Conservation (phyloP, 2,329 filamentous ascomycete species). For the Claviceps africana region DNA sequence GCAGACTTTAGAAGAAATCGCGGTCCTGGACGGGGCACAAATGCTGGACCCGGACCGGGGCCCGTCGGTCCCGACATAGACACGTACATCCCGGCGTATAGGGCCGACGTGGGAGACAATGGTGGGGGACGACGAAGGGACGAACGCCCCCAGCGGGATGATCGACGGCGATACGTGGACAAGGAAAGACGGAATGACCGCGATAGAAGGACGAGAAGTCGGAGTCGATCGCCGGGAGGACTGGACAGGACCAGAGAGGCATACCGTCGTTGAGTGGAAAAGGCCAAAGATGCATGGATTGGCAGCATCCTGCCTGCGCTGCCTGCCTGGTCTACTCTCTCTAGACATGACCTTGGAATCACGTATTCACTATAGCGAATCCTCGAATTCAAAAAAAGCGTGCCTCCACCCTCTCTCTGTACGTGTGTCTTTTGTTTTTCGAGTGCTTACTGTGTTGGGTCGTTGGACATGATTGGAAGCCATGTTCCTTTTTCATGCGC, state of each 20-base stretch:
- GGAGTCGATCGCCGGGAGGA: constrained; percentile 22
- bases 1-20: constrained; percentile 28
- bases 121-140: constrained; percentile 20
- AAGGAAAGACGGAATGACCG: constrained; percentile 27
- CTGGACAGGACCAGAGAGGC: constrained; percentile 28
- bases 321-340: neutral
- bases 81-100: constrained; percentile 36
- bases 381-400: neutral
- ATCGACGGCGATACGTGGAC: constrained; percentile 19
- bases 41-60: neutral
- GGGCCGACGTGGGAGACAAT: constrained; percentile 17
- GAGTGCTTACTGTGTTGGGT: too few relatives aligned
- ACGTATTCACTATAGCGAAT: neutral
- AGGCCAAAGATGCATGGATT: neutral
- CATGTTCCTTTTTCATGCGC: too few relatives aligned
- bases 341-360: neutral
- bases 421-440: too few relatives aligned
- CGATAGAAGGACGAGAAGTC: constrained; percentile 26
- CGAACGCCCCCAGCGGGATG: constrained; percentile 18
- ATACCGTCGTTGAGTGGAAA: constrained; percentile 30
- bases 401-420: too few relatives aligned
- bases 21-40: neutral
- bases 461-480: too few relatives aligned
- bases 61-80: constrained; percentile 24
- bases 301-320: too few relatives aligned